These are phyloP conservation scores for Eucalyptus albens DNA, from an alignment of 345 rosid species.

Conservation along the genomic window DNA sequence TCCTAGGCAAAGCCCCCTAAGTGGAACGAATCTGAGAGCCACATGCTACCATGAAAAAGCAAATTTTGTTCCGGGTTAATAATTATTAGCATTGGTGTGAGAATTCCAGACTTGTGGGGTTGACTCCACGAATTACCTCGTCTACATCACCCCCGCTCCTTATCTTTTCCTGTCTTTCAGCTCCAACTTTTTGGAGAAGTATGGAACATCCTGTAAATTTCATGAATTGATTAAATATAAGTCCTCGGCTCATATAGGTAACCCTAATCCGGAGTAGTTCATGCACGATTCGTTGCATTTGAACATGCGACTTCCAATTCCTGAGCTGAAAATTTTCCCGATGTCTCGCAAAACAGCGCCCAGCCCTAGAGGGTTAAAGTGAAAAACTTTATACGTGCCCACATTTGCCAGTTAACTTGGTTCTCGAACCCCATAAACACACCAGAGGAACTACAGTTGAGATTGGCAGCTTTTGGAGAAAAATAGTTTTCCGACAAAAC, in stretches of 20 bases:
- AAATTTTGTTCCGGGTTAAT: neutral
- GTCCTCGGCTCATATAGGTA: neutral
- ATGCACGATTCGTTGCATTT: neutral
- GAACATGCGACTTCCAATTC: neutral
- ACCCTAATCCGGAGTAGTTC: neutral
- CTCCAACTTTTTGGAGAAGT: neutral
- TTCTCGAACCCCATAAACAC: neutral
- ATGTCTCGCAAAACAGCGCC: neutral
- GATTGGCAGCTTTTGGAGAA: neutral
- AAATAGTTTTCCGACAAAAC: neutral
- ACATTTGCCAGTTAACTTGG: neutral
- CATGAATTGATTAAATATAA: neutral
- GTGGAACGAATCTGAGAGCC: neutral
- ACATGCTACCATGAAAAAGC: neutral
- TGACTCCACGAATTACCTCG: neutral
- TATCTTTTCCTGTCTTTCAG: neutral
- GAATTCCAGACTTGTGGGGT: neutral
- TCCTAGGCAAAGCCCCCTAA: neutral
- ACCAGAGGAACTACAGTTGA: neutral
- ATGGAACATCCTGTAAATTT: neutral
- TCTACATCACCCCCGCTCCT: neutral
- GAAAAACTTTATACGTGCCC: neutral
- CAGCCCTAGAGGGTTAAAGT: neutral
- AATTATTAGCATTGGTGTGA: neutral
- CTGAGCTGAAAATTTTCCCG: neutral